Evolutionary conservation across 257 asterid genomes (phyloP), one percentile per base, ranked within the genome.

Genomic region (Rhazya stricta): DNA sequence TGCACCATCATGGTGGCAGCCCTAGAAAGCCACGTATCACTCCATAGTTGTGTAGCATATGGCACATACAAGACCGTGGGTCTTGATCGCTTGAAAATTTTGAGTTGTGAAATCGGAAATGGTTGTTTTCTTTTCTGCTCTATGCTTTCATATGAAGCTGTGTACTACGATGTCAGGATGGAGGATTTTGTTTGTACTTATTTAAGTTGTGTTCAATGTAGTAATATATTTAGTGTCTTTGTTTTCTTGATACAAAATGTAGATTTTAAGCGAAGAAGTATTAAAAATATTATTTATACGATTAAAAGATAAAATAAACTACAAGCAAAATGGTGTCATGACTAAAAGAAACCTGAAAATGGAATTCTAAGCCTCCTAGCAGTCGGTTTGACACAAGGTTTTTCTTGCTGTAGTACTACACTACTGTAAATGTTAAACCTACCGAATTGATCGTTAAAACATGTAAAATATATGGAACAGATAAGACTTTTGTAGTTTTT

Each of bases 1-100:
- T 83, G 79, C 84, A 79, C 54, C 86, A 83, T 65, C 79, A 77
- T 56, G 86, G 86, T 13, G 72, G 61, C 23, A 62, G 78, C 67
- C 83, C 86, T 56, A 79, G 30, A 51, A 79, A 74, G 73, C 81
- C 83, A 36, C 67, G 67, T 30, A 60, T 54, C 27, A 25, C 72
- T 34, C 80, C 80, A 12, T 70, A 78, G 77, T 15, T 29, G 0
- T 15, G 5, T 23, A 0, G 45, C 0, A 23, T 1, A 29, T 19
- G 15, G 5, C 34, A 3, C 0, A 34, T 0, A 13, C 27, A 18
- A 3, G 37, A 46, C 2, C 32, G 7, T 50, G 12, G 6, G 9
- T 16, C 23, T 32, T n/a, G 54, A 67, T n/a, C n/a, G n/a, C 56
- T 51, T 48, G 48, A 19, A 42, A 19, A n/a, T 76, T 76, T 76